Percentiles rank a stretch among this genome's conserved stretches.
These are phyloP conservation scores for Podospora appendiculata DNA, from an alignment of 495 filamentous ascomycete genomes.

Conservation along the genomic window DNA sequence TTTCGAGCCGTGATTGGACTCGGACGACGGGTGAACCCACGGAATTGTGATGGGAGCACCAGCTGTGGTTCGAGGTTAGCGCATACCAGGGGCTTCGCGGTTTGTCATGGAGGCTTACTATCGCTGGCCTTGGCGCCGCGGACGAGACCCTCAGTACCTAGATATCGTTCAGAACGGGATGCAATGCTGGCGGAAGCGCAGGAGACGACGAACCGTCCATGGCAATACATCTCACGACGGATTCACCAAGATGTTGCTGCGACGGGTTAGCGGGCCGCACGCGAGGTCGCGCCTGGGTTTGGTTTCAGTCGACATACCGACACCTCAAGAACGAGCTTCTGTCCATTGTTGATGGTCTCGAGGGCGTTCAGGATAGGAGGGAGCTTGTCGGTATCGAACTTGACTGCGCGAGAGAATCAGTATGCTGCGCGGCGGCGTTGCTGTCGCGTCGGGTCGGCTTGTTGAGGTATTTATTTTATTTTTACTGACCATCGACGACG, in stretches of 20 bases:
- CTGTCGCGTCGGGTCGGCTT: neutral
- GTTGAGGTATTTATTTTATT: constrained; percentile 9
- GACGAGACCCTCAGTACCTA: constrained; percentile 98
- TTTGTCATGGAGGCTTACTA: constrained; percentile 30
- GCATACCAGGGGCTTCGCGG: neutral
- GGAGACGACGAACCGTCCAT: constrained; percentile 91
- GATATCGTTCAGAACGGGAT: constrained; percentile 7
- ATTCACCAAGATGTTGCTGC: constrained; percentile 99
- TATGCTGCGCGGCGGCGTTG: constrained; percentile 1
- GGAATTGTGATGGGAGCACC: constrained; percentile 95
- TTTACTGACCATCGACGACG: constrained; percentile 63
- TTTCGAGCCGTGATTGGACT: neutral
- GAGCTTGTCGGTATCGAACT: constrained; percentile 92
- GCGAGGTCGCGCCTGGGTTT: neutral
- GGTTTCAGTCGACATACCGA: constrained; percentile 54
- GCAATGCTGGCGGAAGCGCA: neutral
- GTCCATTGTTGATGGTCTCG: constrained; percentile 79
- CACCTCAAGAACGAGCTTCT: constrained; percentile 96
- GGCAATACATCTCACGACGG: constrained; percentile 98
- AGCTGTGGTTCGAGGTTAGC: constrained; percentile 29
- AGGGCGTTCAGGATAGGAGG: constrained; percentile 97
- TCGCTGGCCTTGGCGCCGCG: constrained; percentile 79
- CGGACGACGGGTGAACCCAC: constrained; percentile 13
- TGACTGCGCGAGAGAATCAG: constrained; percentile 42
- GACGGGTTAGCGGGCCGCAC: constrained; percentile 30